These are phyloP conservation scores for Phoma herbarum DNA, from an alignment of 2,329 filamentous ascomycete species.

Conservation along the genomic window DNA sequence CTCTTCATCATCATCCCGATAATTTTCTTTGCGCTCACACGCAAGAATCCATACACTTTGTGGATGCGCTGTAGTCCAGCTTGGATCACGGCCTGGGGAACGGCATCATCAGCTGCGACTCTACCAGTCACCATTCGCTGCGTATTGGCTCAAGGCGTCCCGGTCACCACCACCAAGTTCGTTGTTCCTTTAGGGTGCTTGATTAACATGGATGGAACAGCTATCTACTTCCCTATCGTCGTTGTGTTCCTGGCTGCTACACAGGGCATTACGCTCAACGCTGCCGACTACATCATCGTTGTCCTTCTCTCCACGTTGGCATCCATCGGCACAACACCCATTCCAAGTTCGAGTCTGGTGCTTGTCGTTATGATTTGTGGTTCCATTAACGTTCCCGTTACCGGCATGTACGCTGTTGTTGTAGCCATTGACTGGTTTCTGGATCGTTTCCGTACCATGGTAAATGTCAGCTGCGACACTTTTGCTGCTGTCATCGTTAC, in stretches of 20 bases:
- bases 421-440: slow-evolving; percentile 65
- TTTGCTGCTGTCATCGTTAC: slow-evolving; percentile 55
- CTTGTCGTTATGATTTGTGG: slow-evolving; percentile 62
- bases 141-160: slow-evolving; percentile 53
- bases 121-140: slow-evolving; percentile 60
- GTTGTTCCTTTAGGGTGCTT: slow-evolving; percentile 57
- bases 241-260: slow-evolving; percentile 63
- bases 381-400: slow-evolving; percentile 56
- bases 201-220: slow-evolving; percentile 55
- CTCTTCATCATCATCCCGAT: slow-evolving; percentile 58
- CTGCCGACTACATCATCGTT: slow-evolving; percentile 60
- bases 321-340: slow-evolving; percentile 64
- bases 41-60: slow-evolving; percentile 59
- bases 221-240: slow-evolving; percentile 64
- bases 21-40: slow-evolving; percentile 43
- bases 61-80: slow-evolving; percentile 61
- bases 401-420: slow-evolving; percentile 62
- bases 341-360: slow-evolving; percentile 62
- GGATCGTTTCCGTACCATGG: slow-evolving; percentile 63
- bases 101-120: slow-evolving; percentile 63
- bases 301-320: slow-evolving; percentile 60
- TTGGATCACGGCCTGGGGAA: slow-evolving; percentile 65
- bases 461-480: slow-evolving; percentile 63
- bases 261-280: slow-evolving; percentile 56
- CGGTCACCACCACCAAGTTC: slow-evolving; percentile 58